Evolutionary conservation across 2,329 filamentous ascomycete genomes (phyloP).

Genomic region (Sarocladium kiliense): DNA sequence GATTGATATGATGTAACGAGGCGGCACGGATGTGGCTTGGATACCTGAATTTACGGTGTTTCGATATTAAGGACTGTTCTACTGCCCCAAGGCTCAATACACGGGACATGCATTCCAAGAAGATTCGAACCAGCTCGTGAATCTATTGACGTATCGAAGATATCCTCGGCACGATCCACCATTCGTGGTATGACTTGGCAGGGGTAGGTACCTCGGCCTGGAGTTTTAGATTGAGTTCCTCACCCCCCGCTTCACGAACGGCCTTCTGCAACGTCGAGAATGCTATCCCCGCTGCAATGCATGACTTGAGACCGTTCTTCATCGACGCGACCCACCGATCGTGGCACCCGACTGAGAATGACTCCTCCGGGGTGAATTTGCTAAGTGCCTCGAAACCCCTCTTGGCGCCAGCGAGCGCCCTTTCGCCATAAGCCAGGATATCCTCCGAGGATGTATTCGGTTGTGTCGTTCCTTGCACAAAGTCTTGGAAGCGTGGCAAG

Average conservation of each 20-base stretch:
- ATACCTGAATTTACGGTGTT: not conserved
- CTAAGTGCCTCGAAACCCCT: constrained; percentile 52
- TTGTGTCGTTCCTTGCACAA: constrained; percentile 38
- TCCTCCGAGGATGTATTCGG: constrained; percentile 30
- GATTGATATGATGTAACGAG: constrained; percentile 5
- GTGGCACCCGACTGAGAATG: constrained; percentile 52
- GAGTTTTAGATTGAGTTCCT: constrained; percentile 29
- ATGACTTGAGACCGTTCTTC: constrained; percentile 61
- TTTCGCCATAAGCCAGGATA: constrained; percentile 41
- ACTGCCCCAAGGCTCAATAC: not conserved
- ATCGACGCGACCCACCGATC: constrained; percentile 56
- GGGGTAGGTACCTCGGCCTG: constrained; percentile 47
- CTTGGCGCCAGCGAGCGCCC: constrained; percentile 41
- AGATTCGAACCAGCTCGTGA: not conserved
- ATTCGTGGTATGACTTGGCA: constrained; percentile 55
- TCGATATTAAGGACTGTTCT: not conserved
- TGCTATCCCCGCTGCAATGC: constrained; percentile 64
- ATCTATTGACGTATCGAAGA: constrained; percentile 6
- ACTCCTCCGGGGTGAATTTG: constrained; percentile 44
- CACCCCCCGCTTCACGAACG: constrained; percentile 13
- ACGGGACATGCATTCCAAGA: not conserved
- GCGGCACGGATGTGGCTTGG: not conserved
- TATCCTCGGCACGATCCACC: constrained; percentile 54
- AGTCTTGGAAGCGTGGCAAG: constrained; percentile 60
- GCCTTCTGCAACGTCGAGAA: constrained; percentile 48